Conservation (phyloP, 23 red algal genomes). For the Gracilaria gracilis region DNA sequence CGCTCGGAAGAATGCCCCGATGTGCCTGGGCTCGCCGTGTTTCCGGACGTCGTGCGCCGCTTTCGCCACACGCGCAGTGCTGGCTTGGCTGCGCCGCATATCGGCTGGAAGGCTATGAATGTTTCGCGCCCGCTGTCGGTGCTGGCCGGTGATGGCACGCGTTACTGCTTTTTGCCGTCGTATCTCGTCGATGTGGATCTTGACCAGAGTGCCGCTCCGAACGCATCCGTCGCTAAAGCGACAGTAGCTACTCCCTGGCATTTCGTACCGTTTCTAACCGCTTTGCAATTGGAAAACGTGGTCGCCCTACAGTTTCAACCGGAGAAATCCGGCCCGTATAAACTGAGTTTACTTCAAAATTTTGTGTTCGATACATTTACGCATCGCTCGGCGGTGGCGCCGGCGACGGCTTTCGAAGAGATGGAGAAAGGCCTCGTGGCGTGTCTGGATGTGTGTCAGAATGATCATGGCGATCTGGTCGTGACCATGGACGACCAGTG, state of each 20-base stretch:
- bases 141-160: background rate
- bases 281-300: conserved; percentile 44
- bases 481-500: conserved; percentile 88
- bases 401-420: background rate
- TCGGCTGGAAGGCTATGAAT: conserved; percentile 76
- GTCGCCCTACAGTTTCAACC: conserved; percentile 83
- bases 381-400: background rate
- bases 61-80: conserved; percentile 12
- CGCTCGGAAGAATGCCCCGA: conserved; percentile 70
- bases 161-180: conserved; percentile 81
- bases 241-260: conserved; percentile 41
- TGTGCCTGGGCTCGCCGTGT: conserved; percentile 64
- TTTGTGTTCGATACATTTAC: conserved; percentile 30
- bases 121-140: background rate
- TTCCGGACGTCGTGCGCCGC: conserved; percentile 55
- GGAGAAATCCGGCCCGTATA: conserved; percentile 69
- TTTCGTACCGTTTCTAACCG: conserved; percentile 47
- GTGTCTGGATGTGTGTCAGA: conserved; percentile 94
- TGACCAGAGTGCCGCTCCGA: background rate
- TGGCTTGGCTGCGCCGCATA: conserved; percentile 62
- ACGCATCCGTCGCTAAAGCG: background rate
- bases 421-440: conserved; percentile 90
- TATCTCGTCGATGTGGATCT: conserved; percentile 41
- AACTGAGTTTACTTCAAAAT: conserved; percentile 56
- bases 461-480: conserved; percentile 80